Base-by-base conservation (phyloP, 2,329 filamentous ascomycete species). In the Penicillium sp. region DNA sequence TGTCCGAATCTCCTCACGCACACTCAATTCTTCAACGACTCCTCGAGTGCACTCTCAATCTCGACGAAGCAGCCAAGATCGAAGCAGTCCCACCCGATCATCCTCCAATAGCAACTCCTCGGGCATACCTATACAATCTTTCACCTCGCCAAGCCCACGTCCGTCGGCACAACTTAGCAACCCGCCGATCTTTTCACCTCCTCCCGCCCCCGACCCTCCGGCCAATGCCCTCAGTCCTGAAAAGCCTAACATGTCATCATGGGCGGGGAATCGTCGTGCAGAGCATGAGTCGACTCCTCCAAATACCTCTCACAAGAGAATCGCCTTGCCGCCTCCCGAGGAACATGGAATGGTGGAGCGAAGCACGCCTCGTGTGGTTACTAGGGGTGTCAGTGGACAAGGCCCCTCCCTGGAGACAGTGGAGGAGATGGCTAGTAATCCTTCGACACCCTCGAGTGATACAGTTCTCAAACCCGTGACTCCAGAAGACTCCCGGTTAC, bases 341-440 rank as follows among this genome's bases (percentile, higher is more conserved):
- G 70, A 73, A 3, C 55, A 62, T 43, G 57, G 64, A n/a, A 72
- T 71, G 44, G 45, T 76, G 48, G 77, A 79, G 53, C 78, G 68
- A 57, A 70, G 64, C 57, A 65, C 62, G 26, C 60, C 64, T 46
- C 85, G 77, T 79, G 83, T 70, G 85, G 86, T 69, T 19, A 82
- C 80, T 33, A 82, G 87, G 63, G 84, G 83, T 58, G 80, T 82
- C 52, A 86, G 81, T 69, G 83, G 81, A 56, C 83, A 82, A 51
- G 83, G 79, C 35, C 82, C 88, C 49, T 85, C 85, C 48, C 78
- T 97, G 56, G 93, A 96, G 76, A 97, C 95, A 0, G 93, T 98
- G 16, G 90, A 96, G 72, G 93, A 97, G 80, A 72, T 71, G 67
- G 88, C 89, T 53, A 95, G 91, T 76, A 85, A 91, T 59, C 87